phyloP scores from a whole-genome alignment of 768 basidiomycete species.

The Leccinum ochraceum region DNA sequence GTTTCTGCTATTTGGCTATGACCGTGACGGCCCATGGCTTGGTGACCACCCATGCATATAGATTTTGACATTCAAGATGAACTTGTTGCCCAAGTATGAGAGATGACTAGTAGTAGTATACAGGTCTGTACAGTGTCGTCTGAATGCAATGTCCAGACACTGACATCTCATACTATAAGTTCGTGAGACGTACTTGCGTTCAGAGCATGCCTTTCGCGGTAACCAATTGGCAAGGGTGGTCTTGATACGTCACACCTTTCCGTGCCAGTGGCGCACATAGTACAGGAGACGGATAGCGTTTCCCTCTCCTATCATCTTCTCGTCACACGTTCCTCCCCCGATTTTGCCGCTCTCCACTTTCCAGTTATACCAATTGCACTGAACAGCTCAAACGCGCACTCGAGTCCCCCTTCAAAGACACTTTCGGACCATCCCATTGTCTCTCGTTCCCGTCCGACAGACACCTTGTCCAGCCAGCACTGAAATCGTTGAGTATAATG shows the following conservation, averaged over 20 bases:
- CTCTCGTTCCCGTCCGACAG: neutral
- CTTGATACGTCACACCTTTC: neutral
- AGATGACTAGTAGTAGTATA: no score
- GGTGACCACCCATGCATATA: no score
- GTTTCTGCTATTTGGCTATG: no score
- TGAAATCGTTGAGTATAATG: neutral
- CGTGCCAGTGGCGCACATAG: neutral
- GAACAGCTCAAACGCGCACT: neutral
- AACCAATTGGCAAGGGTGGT: neutral
- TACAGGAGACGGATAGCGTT: neutral
- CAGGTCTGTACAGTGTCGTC: no score
- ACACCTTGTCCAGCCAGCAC: neutral
- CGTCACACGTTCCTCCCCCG: neutral
- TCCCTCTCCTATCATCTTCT: neutral
- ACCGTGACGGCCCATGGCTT: no score
- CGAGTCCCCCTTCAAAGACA: neutral
- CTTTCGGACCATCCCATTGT: neutral
- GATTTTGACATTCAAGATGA: no score
- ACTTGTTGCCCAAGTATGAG: no score
- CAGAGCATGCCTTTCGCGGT: neutral
- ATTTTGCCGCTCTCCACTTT: neutral
- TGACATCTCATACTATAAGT: no score
- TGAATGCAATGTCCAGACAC: no score
- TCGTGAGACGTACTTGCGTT: no score
- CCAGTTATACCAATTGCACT: neutral